These are phyloP conservation scores for Nicotiana otophora DNA, from an alignment of 257 asterid genomes.

Conservation along the genomic window DNA sequence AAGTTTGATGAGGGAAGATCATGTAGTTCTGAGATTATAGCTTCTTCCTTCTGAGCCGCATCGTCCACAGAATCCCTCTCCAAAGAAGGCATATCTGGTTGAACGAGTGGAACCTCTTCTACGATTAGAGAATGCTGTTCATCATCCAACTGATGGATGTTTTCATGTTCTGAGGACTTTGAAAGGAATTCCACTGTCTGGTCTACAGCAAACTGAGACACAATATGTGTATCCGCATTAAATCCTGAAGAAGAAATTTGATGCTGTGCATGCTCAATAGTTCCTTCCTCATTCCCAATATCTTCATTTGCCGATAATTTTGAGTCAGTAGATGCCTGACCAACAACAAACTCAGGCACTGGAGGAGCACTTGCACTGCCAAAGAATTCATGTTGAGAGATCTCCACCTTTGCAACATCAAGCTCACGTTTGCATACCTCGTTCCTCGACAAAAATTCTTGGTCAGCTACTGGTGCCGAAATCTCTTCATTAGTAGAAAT, in stretches of 20 bases:
- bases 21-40: constrained; percentile 14
- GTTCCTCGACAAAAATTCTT: constrained; percentile 15
- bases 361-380: constrained; percentile 19
- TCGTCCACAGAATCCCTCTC: constrained; percentile 21
- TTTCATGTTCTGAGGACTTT: constrained; percentile 28
- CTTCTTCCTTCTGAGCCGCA: constrained; percentile 28
- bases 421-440: constrained; percentile 23
- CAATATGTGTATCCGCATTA: constrained; percentile 17
- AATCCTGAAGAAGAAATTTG: constrained; percentile 21
- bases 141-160: constrained; percentile 11
- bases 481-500: constrained; percentile 17
- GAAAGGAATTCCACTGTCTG: background rate
- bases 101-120: constrained; percentile 11
- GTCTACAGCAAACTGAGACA: constrained; percentile 1
- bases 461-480: constrained; percentile 24
- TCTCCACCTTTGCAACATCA: constrained; percentile 13
- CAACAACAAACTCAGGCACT: constrained; percentile 7
- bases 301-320: constrained; percentile 26
- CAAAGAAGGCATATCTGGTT: constrained; percentile 13
- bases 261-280: constrained; percentile 13
- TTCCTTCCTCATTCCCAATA: constrained; percentile 11
- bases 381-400: constrained; percentile 18
- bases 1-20: constrained; percentile 13
- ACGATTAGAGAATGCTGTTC: constrained; percentile 10
- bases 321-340: constrained; percentile 5